These are phyloP conservation scores for Cornus suecica DNA, from an alignment of 148 eudicot genomes.

Conservation along the genomic window DNA sequence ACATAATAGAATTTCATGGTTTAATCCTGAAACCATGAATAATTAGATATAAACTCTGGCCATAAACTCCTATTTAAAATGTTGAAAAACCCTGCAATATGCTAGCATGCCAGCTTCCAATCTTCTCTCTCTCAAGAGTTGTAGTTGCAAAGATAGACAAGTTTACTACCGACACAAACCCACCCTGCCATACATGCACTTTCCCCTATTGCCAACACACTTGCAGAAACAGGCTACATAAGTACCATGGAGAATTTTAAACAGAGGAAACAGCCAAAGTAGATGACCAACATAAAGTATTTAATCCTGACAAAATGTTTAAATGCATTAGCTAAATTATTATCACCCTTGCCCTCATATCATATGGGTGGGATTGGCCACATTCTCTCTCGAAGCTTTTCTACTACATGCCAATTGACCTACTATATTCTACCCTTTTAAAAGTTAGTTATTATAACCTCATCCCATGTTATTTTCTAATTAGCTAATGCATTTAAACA, in stretches of 20 bases:
- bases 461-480: too few relatives aligned
- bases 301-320: neutral
- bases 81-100: neutral
- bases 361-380: too few relatives aligned
- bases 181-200: neutral
- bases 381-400: too few relatives aligned
- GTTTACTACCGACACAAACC: neutral
- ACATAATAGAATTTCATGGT: too few relatives aligned
- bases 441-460: too few relatives aligned
- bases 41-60: too few relatives aligned
- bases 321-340: neutral
- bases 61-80: neutral
- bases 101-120: neutral
- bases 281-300: neutral
- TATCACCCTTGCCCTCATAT: too few relatives aligned
- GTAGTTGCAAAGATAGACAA: neutral
- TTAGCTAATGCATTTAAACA: too few relatives aligned
- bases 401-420: too few relatives aligned
- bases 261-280: neutral
- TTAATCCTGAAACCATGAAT: too few relatives aligned
- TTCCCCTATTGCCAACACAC: neutral
- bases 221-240: neutral
- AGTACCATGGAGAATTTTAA: neutral
- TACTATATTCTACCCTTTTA: too few relatives aligned
- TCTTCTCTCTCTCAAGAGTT: neutral